Base-by-base conservation (phyloP, 2,329 filamentous ascomycete genomes). In the Didymella keratinophila region DNA sequence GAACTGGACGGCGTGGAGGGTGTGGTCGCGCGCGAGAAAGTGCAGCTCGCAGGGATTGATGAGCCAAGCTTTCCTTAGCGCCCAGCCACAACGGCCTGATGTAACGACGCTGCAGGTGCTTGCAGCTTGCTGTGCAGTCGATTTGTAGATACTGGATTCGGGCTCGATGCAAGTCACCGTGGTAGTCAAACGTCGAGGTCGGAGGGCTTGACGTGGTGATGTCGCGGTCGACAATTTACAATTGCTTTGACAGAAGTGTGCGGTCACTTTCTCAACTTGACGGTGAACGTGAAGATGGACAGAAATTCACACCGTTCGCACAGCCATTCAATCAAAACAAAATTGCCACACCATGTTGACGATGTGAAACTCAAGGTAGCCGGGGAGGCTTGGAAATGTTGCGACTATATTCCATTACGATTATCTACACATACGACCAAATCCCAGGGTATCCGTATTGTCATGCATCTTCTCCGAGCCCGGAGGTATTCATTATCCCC, bases 1-100 rank as follows among this genome's bases (percentile, higher is more conserved):
- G 37, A n/a, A 49, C 50, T 53, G 56, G 50, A 43, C 50, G 56
- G 50, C 56, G 56, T 58, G 39, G 55, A 54, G 56, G 50, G 54
- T 42, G n/a, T 44, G 45, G 42, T 52, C 47, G 54, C 47, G 45
- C 45, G 50, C 7, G 23, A 25, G 23, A 25, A 25, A 25, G 23
- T 25, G 23, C 23, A 25, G 23, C 23, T 25, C 23, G 23, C 56
- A 58, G 56, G 56, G 44, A 58, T 58, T 52, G 55, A 42, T 10
- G 10, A 14, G 50, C 50, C 46, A 58, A 58, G 56, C 56, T 54
- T 53, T 52, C 16, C 32, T 32, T 52, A 51, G 49, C 51, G 42
- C 23, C 18, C 23, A 48, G 56, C 56, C 56, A 58, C 56, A 53
- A 53, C 55, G 50, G 49, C 56, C 16, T 25, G 23, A 25, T 25